phyloP scores from a whole-genome alignment of 768 basidiomycete genomes.

The Suillus occidentalis region DNA sequence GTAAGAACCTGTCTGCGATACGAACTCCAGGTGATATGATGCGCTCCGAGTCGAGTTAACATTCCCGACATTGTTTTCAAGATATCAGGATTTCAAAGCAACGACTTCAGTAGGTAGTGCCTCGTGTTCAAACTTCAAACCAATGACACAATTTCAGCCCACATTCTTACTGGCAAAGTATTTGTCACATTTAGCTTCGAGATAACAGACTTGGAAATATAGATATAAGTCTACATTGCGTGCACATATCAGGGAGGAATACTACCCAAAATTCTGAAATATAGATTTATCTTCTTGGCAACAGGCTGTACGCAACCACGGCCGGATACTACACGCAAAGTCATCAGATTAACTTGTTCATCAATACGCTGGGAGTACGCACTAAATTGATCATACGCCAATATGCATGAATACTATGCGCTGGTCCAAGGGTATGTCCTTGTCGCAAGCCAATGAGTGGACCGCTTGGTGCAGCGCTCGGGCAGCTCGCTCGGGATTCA shows the following conservation, averaged over 20 bases:
- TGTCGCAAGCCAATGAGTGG: neutral
- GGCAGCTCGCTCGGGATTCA: slow-evolving; percentile 9
- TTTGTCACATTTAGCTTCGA: neutral
- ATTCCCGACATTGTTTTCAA: too few species aligned
- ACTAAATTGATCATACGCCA: slow-evolving; percentile 1
- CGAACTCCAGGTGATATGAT: neutral
- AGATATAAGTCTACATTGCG: neutral
- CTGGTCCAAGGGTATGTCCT: slow-evolving; percentile 1
- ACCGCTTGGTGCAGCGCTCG: slow-evolving; percentile 4
- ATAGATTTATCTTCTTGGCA: neutral
- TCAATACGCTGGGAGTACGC: neutral
- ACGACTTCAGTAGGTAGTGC: too few species aligned
- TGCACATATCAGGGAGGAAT: neutral
- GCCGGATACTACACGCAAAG: neutral
- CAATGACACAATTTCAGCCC: neutral
- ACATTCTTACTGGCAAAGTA: neutral
- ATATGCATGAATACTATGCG: slow-evolving; percentile 11
- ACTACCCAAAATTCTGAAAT: neutral
- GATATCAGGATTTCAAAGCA: too few species aligned
- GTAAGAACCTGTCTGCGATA: neutral
- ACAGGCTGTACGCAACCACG: neutral
- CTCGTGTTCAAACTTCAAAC: neutral
- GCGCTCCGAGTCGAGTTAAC: neutral
- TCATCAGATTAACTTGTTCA: neutral
- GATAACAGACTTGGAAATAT: neutral